Evolutionary conservation across 805 yeast species (phyloP).

Genomic region (Candida stauntonica): DNA sequence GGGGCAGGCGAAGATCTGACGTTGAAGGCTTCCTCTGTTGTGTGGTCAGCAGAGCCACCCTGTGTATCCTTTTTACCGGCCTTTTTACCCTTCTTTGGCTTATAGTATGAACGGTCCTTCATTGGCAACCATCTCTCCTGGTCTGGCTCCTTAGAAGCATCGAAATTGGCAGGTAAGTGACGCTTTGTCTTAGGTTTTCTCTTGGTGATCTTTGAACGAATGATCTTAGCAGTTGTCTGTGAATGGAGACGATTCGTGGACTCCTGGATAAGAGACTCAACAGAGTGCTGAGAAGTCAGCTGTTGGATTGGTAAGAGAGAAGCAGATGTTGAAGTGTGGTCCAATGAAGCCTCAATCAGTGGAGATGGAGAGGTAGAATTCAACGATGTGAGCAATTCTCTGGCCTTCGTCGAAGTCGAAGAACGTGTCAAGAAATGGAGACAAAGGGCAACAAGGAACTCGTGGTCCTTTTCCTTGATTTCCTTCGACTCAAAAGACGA

Average conservation of each 20-base stretch:
- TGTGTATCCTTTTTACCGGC: conserved; percentile 43
- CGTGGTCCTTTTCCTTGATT: neutral
- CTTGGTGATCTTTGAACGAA: conserved; percentile 20
- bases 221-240: neutral
- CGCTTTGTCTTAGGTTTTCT: conserved; percentile 32
- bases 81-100: conserved; percentile 60
- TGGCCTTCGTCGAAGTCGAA: conserved; percentile 4
- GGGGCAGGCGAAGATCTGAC: too few species aligned
- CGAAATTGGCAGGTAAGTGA: conserved; percentile 39
- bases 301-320: conserved; percentile 2
- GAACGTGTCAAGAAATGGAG: conserved; percentile 8
- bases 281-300: neutral
- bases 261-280: conserved; percentile 3
- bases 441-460: conserved; percentile 4
- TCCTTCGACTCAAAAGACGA: neutral
- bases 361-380: conserved; percentile 1
- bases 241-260: conserved; percentile 7
- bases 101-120: conserved; percentile 80
- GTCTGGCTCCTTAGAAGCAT: conserved; percentile 38
- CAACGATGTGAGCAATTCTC: conserved; percentile 1
- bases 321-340: conserved; percentile 1
- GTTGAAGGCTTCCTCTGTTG: conserved; percentile 34
- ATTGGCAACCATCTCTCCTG: conserved; percentile 90
- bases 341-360: conserved; percentile 7
- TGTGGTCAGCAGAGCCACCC: conserved; percentile 52